These are phyloP conservation scores for Beverwykella pulmonaria DNA, from an alignment of 495 filamentous ascomycete species.

Conservation along the genomic window DNA sequence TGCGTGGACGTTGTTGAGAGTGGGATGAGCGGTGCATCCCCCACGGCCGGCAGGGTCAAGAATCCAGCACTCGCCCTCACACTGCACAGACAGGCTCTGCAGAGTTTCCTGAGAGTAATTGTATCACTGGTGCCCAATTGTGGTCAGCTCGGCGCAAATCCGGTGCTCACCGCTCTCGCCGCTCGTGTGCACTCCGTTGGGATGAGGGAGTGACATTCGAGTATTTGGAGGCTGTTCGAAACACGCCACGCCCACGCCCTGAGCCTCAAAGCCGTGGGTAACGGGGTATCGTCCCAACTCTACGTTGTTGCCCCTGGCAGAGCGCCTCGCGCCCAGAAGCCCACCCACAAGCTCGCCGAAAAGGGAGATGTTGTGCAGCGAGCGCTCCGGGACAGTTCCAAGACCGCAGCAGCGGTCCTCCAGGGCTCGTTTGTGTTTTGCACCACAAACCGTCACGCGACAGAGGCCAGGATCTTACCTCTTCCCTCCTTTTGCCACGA, in stretches of 20 bases:
- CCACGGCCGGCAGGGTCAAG: background rate
- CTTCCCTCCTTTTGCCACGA: conserved; percentile 15
- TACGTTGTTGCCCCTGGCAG: conserved; percentile 11
- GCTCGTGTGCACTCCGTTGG: background rate
- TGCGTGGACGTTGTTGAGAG: background rate
- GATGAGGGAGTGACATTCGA: too few relatives aligned
- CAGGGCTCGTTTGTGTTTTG: background rate
- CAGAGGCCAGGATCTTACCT: conserved; percentile 3
- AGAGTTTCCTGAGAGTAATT: conserved; percentile 33
- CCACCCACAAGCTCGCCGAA: background rate
- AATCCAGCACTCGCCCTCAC: background rate
- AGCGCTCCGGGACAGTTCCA: background rate
- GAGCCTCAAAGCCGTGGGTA: conserved; percentile 16
- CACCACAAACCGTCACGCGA: conserved; percentile 15
- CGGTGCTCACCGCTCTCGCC: conserved; percentile 12
- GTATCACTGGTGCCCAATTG: conserved; percentile 30
- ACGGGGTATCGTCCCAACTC: background rate
- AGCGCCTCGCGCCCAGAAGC: conserved; percentile 19
- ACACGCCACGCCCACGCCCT: background rate
- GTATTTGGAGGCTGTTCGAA: too few relatives aligned
- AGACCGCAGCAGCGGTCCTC: conserved; percentile 23
- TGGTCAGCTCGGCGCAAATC: background rate
- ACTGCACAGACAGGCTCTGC: conserved; percentile 17
- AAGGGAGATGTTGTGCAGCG: conserved; percentile 5
- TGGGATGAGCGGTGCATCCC: conserved; percentile 5